Evolutionary conservation across 1,284 basidiomycete species (phyloP), one percentile per base, ranked within the genome.

Genomic region (Ganoderma meredithae): DNA sequence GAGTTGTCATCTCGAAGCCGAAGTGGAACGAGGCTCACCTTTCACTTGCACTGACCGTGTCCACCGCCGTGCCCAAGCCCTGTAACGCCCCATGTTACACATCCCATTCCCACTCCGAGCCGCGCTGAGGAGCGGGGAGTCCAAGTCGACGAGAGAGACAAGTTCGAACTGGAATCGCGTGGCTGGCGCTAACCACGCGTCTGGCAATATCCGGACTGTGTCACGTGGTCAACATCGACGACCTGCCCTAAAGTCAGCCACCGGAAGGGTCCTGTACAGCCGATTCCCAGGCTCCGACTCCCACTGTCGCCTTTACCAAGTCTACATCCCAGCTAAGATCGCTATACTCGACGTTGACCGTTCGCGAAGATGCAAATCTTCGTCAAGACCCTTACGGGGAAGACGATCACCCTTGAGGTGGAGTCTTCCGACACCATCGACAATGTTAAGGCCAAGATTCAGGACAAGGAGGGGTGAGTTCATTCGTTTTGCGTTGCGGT

Each of bases 321-420:
- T 55, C 27, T 65, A 73, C 72, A 73, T 59, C 43, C 66, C 64
- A 63, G 62, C 59, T 71, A 71, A 70, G 71, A 69, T 58, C 64
- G 66, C 65, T 69, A 73, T 70, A 72, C 72, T 71, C 72, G 72
- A 74, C 73, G 72, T 73, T 72, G 72, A 71, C 70, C 67, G 67
- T 69, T 66, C 72, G 69, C 73, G 83, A 78, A 86, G 83, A 95
- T 96, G 95, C 95, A 95, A 84, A 95, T 96, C 80, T 95, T 96
- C 88, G 95, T 96, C 85, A 96, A 96, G 86, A 94, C 91, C 86
- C 92, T 98, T 76, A 98, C 96, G 81, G 96, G 96, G 76, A 98
- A 97, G 92, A 97, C 96, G 72, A 97, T 98, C 90, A 97, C 96
- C 85, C 94, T 97, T 77, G 96, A 98, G 90, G 96, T 98, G 77